Base-by-base conservation (phyloP, 768 basidiomycete species). In the Termitomyces sp. region DNA sequence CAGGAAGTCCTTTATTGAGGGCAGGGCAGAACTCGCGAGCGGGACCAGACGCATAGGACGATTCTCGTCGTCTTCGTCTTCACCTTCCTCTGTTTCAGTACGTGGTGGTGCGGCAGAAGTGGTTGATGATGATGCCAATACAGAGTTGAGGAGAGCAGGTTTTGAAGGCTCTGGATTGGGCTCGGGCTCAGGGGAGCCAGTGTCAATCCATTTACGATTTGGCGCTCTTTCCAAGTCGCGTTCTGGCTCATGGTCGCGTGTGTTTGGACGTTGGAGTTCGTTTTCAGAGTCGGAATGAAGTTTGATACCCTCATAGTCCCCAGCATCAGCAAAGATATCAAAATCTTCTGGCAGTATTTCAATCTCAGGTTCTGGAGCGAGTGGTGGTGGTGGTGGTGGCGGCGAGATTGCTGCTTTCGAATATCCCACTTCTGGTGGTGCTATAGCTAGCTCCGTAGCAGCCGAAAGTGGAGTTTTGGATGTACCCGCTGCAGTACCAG, bases 261-360 rank as follows among this genome's bases (percentile, higher is more conserved):
- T 11, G 48, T 56, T 48, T 40, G 17, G 38, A 56, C 7, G 60
- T 31, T 69, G 72, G n/a, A 68, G 67, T 5, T 76, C 79, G 12
- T 81, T 80, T 5, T 81, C 82, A 53, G 83, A 83, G 25, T 75
- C 82, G 34, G 79, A 85, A 4, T 74, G 83, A 4, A 83, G 65
- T 50, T 84, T 81, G 7, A 90, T 70, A 1, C 91, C 91, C 56
- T 88, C 81, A 69, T 96, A 97, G 53, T 92, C 92, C 9, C 88
- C 94, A 5, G 85, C 91, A 57, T 78, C 94, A 2, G 86, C 90
- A 70, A 97, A 97, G 47, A 97, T 96, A 69, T 96, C 91, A 46
- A 92, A 83, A 56, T 92, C 86, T 20, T 85, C 86, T n/a, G 75
- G 71, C 7, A 77, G 63, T 6, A 77, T 73, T 60, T 77, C 77